Percentiles rank a stretch among this genome's conserved stretches.
Conservation (phyloP, 2,329 filamentous ascomycete genomes). For the Exophiala sideris region DNA sequence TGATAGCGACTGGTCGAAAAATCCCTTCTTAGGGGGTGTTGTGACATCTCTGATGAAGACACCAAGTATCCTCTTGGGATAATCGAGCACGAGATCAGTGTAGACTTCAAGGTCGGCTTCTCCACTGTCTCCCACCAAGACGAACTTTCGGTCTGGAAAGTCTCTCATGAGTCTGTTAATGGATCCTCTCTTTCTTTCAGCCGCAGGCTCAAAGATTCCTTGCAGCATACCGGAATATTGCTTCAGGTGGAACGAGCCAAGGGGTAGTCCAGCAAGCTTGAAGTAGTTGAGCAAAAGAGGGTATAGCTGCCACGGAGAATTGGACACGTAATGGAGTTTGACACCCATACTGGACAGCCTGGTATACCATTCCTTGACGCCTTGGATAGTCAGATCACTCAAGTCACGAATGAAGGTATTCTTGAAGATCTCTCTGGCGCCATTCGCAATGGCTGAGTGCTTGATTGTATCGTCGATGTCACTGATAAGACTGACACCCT, state of each 20-base stretch:
- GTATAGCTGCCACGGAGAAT: conserved; percentile 96
- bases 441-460: conserved; percentile 81
- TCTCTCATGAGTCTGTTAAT: conserved; percentile 81
- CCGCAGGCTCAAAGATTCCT: conserved; percentile 95
- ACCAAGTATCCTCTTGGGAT: conserved; percentile 77
- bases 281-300: conserved; percentile 86
- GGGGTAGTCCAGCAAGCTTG: conserved; percentile 71
- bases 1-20: conserved; percentile 67
- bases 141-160: conserved; percentile 84
- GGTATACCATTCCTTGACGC: conserved; percentile 86
- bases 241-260: conserved; percentile 90
- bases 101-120: conserved; percentile 97
- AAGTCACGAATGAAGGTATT: conserved; percentile 92
- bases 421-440: conserved; percentile 89
- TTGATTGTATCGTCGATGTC: conserved; percentile 99
- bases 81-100: conserved; percentile 80
- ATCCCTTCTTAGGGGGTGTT: conserved; percentile 67
- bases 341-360: conserved; percentile 75
- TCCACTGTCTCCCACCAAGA: conserved; percentile 91
- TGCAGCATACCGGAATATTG: conserved; percentile 96
- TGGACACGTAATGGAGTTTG: conserved; percentile 95
- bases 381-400: conserved; percentile 74
- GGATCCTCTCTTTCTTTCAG: conserved; percentile 86
- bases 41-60: conserved; percentile 97
- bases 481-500: conserved; percentile 87